Percentiles rank a stretch among this genome's conserved stretches.
Evolutionary conservation across 805 yeast species (phyloP).

Genomic region (Torulaspora indica): DNA sequence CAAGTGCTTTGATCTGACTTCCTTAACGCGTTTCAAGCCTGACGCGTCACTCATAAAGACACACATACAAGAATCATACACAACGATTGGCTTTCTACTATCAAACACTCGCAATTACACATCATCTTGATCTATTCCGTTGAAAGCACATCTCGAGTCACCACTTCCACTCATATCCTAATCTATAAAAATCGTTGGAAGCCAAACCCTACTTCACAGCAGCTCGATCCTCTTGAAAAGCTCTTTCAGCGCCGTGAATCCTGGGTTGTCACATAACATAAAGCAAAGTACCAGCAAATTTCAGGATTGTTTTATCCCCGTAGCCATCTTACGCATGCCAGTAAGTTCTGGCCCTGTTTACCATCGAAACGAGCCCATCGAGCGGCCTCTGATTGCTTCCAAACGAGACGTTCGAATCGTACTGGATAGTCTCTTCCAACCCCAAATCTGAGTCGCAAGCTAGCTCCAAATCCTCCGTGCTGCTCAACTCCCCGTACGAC

Average conservation of each 20-base stretch:
- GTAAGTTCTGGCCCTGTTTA: conserved; percentile 25
- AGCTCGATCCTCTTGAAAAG: background rate
- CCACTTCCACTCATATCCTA: background rate
- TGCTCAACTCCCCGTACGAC: conserved; percentile 31
- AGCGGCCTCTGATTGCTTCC: conserved; percentile 14
- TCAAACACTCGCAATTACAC: conserved; percentile 2
- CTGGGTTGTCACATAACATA: conserved; percentile 1
- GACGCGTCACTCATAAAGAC: no score
- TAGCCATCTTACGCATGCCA: conserved; percentile 17
- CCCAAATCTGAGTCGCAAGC: conserved; percentile 13
- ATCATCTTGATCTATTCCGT: background rate
- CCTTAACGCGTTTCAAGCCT: conserved; percentile 1
- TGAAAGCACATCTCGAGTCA: background rate
- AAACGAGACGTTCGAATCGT: conserved; percentile 12
- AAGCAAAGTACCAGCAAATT: conserved; percentile 3
- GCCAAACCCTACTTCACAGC: background rate
- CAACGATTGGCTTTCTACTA: conserved; percentile 3
- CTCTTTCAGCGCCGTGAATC: background rate
- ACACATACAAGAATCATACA: no score
- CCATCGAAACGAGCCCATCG: conserved; percentile 20
- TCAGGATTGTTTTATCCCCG: no score
- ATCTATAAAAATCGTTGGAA: conserved; percentile 1
- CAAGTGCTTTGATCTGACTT: background rate
- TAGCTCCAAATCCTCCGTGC: conserved; percentile 27
- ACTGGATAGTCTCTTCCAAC: conserved; percentile 16